Evolutionary conservation across 2,329 filamentous ascomycete genomes (phyloP).

Genomic region (Colletotrichum theobromicola): DNA sequence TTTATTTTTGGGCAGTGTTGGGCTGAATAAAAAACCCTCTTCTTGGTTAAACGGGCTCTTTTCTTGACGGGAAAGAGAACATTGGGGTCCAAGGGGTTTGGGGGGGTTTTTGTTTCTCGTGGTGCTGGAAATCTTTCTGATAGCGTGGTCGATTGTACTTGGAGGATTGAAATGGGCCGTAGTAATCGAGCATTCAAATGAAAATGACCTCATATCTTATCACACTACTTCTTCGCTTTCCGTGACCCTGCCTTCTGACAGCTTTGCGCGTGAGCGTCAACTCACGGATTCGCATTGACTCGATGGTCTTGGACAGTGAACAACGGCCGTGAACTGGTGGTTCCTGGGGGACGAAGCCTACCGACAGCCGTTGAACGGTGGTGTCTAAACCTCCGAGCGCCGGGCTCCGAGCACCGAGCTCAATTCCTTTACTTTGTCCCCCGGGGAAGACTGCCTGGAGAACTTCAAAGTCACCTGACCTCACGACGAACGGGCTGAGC

Average conservation of each 20-base stretch:
- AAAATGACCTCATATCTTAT: constrained; percentile 4
- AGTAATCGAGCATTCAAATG: constrained; percentile 12
- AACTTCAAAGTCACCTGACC: neutral
- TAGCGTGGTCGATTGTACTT: constrained; percentile 7
- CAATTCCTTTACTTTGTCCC: too few relatives aligned
- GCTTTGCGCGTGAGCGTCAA: neutral
- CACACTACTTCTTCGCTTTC: neutral
- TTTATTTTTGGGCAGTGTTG: neutral
- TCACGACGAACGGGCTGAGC: neutral
- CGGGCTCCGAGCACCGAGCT: neutral
- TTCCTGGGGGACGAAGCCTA: neutral
- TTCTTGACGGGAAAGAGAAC: neutral
- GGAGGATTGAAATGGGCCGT: neutral
- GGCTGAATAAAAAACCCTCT: neutral
- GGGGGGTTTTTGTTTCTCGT: neutral
- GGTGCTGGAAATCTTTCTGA: neutral
- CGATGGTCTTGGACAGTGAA: neutral
- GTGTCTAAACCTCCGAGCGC: neutral
- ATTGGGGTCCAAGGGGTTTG: neutral
- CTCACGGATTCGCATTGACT: neutral
- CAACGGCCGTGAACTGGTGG: neutral
- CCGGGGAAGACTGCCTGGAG: neutral
- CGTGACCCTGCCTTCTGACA: neutral
- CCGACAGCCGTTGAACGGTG: neutral
- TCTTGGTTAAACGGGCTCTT: neutral